phyloP scores from a whole-genome alignment of 345 rosid genomes.

The Reutealis trisperma region DNA sequence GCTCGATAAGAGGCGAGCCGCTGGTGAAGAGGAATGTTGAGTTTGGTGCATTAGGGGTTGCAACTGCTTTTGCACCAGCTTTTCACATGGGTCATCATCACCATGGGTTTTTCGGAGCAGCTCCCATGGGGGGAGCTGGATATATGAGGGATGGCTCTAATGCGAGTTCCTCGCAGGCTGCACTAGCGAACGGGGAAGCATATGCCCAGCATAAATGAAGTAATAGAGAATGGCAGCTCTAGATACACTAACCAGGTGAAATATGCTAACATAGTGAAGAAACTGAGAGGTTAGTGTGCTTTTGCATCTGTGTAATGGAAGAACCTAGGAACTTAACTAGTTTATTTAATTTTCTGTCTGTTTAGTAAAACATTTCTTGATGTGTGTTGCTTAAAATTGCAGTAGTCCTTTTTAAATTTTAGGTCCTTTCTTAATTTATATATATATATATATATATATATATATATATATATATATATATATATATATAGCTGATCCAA shows the following conservation, averaged over 20 bases:
- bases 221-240: not conserved
- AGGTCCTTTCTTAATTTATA: no score
- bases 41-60: conserved; percentile 36
- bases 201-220: conserved; percentile 34
- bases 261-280: not conserved
- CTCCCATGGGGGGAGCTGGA: conserved; percentile 36
- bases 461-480: no score
- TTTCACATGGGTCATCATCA: conserved; percentile 49
- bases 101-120: conserved; percentile 42
- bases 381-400: no score
- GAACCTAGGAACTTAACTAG: no score
- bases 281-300: conserved; percentile 18
- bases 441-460: no score
- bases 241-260: conserved; percentile 8
- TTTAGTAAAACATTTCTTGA: no score
- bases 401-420: no score
- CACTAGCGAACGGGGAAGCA: conserved; percentile 24
- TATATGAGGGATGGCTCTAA: conserved; percentile 37
- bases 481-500: no score
- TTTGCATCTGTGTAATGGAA: no score
- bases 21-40: conserved; percentile 58
- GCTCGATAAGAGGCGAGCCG: conserved; percentile 50
- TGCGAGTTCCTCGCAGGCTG: conserved; percentile 29
- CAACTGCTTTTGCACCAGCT: conserved; percentile 41
- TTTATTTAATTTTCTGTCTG: no score